Evolutionary conservation across 2,329 filamentous ascomycete genomes (phyloP), one percentile per base, ranked within the genome.

Genomic region (Penicillium rolfsii): DNA sequence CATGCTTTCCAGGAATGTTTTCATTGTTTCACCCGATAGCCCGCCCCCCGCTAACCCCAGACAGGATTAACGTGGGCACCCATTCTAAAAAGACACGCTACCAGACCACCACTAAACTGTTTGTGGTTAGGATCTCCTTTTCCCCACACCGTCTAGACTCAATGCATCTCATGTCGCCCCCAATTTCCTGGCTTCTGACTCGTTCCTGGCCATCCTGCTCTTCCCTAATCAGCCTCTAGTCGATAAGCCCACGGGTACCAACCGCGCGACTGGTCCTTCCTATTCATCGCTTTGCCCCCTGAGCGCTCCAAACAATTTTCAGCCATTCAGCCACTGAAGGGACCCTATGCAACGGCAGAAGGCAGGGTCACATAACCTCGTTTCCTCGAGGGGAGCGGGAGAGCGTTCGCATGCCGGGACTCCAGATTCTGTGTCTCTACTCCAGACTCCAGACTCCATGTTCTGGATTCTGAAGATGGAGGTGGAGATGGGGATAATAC

Each of bases 341-440:
- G 16, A 38, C 41, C n/a, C 52, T 22, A 56, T 56, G 53, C 53
- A 56, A 56, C 53, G 3, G 30, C 53, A 56, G 38, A 48, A 8
- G 53, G 41, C 53, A 56, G 53, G 53, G 53, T 56, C 53, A 56
- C 53, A 56, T 46, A 56, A 36, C n/a, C 19, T 56, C n/a, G 52
- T 41, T 38, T 30, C 50, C 50, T 52, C 49, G 24, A 30, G 45
- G 8, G 24, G n/a, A 9, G 12, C 19, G 5, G 30, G 30, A 33
- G 30, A 33, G 30, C 11, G 30, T 41, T 22, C 6, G 41, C 24
- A 26, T 45, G 19, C 19, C 19, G 19, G 19, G 19, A 46, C 43
- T 46, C 24, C 43, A 46, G 43, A 46, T 22, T 45, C 43, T 22
- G 26, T 28, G 8, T 14, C 24, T n/a, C 5, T 33, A n/a, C 24